phyloP scores from a whole-genome alignment of 371 early-diverging fungal species.

The Mortierella sp. region DNA sequence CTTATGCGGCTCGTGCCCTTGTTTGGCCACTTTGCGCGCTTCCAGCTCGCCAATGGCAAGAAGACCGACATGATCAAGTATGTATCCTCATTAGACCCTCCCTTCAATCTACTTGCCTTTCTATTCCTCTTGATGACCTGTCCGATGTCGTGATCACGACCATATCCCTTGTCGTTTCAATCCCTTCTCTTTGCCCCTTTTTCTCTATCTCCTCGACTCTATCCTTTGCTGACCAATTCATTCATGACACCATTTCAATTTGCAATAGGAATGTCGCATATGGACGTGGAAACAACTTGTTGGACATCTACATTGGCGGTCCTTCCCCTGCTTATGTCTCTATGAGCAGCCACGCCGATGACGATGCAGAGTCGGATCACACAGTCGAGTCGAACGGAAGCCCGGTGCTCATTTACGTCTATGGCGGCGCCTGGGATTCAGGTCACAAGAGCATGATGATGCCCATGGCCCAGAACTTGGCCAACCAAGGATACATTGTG shows the following conservation, averaged over 20 bases:
- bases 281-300: constrained; percentile 33
- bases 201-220: neutral
- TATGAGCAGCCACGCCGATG: constrained; percentile 15
- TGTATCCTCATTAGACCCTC: neutral
- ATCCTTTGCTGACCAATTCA: neutral
- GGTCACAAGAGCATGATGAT: constrained; percentile 59
- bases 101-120: neutral
- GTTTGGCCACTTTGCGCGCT: constrained; percentile 56
- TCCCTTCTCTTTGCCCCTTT: neutral
- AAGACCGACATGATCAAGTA: constrained; percentile 54
- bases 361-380: constrained; percentile 47
- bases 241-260: neutral
- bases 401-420: constrained; percentile 49
- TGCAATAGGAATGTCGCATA: constrained; percentile 39
- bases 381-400: constrained; percentile 52
- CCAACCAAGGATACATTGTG: constrained; percentile 59
- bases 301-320: constrained; percentile 49
- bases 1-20: constrained; percentile 49
- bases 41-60: constrained; percentile 53
- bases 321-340: neutral
- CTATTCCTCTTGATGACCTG: neutral
- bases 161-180: no score
- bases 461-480: constrained; percentile 60
- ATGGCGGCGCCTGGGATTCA: constrained; percentile 55
- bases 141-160: neutral